phyloP scores from a whole-genome alignment of 2,329 filamentous ascomycete genomes.

The Mycosphaerelloides madeirae region DNA sequence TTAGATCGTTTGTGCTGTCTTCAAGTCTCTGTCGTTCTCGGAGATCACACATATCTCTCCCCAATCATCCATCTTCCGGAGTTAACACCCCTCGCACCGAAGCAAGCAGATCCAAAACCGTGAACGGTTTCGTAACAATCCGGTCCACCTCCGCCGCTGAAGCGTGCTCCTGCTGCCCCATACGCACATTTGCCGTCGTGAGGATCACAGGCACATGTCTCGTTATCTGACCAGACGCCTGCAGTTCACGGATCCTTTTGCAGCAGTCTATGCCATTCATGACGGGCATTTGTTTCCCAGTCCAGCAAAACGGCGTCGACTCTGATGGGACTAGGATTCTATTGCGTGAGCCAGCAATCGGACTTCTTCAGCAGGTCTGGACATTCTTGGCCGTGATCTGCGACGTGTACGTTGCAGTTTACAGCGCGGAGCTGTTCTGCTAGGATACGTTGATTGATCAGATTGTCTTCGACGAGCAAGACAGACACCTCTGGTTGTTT shows the following conservation, averaged over 20 bases:
- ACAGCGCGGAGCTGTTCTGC: slow-evolving; percentile 17
- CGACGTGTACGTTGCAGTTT: slow-evolving; percentile 21
- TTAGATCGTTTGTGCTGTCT: too few species aligned
- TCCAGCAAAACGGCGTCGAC: slow-evolving; percentile 29
- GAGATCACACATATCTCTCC: too few species aligned
- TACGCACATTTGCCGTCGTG: slow-evolving; percentile 64
- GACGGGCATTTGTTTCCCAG: slow-evolving; percentile 31
- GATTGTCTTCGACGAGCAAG: slow-evolving; percentile 23
- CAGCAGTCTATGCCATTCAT: slow-evolving; percentile 29
- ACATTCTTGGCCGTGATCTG: slow-evolving; percentile 27
- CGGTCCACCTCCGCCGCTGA: slow-evolving; percentile 69
- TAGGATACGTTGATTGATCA: slow-evolving; percentile 28
- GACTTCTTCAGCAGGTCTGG: slow-evolving; percentile 24
- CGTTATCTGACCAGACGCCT: slow-evolving; percentile 15
- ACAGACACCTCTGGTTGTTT: slow-evolving; percentile 1
- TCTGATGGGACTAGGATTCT: neutral
- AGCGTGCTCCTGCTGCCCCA: slow-evolving; percentile 56
- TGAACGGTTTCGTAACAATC: slow-evolving; percentile 23
- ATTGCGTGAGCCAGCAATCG: slow-evolving; percentile 1
- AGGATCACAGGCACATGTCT: slow-evolving; percentile 62
- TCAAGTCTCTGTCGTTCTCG: too few species aligned
- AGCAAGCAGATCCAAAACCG: slow-evolving; percentile 44
- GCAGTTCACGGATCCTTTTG: slow-evolving; percentile 18
- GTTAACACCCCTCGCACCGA: slow-evolving; percentile 1
- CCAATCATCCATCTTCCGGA: too few species aligned